A percentile compares a stretch with the other conserved stretches of the same genome.
Conservation (phyloP, 1,284 basidiomycete genomes). For the Naganishia albida region DNA sequence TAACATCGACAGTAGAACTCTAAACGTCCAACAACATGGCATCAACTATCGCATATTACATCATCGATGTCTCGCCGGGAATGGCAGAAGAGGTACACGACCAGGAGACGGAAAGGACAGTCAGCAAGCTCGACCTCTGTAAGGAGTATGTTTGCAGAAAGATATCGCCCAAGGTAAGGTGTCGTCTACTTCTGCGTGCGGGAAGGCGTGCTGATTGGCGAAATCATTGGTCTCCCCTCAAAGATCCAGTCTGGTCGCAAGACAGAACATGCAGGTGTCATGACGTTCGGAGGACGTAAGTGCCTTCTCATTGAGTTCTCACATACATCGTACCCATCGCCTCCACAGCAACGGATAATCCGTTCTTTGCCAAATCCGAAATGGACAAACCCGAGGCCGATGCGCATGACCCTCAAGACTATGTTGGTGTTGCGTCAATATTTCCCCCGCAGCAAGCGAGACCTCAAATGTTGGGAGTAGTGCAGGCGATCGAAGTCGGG, state of each 20-base stretch:
- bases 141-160: conserved; percentile 84
- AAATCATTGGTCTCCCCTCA: neutral
- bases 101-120: conserved; percentile 59
- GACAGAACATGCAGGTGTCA: conserved; percentile 85
- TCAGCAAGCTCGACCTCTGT: conserved; percentile 75
- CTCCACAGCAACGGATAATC: conserved; percentile 69
- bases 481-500: conserved; percentile 66
- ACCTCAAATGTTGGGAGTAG: conserved; percentile 69
- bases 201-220: neutral
- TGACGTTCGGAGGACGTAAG: conserved; percentile 77
- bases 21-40: conserved; percentile 15
- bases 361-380: conserved; percentile 63
- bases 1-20: neutral
- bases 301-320: neutral
- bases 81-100: conserved; percentile 71
- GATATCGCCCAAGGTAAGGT: conserved; percentile 80
- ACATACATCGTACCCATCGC: neutral
- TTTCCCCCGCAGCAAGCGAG: conserved; percentile 77
- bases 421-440: conserved; percentile 74
- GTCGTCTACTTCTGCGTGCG: conserved; percentile 22
- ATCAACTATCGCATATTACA: conserved; percentile 58
- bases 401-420: conserved; percentile 58
- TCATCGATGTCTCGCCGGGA: conserved; percentile 80
- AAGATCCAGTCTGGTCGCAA: conserved; percentile 86
- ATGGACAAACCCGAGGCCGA: conserved; percentile 40